Evolutionary conservation across 768 basidiomycete genomes (phyloP).

Genomic region (Naganishia vishniacii): DNA sequence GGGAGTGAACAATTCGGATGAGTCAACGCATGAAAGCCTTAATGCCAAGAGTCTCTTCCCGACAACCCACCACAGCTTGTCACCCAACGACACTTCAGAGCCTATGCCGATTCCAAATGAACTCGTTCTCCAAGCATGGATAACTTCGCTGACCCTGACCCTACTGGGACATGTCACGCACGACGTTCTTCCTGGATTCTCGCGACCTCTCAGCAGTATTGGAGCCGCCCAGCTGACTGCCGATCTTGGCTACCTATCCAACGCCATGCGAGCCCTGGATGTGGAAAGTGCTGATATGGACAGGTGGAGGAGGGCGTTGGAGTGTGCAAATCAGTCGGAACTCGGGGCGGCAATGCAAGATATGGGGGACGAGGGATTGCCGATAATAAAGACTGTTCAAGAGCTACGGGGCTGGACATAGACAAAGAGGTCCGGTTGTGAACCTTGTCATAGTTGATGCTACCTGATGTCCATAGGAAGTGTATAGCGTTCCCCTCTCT

Average conservation of each 20-base stretch:
- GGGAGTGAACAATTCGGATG: not conserved
- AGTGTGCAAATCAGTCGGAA: constrained; percentile 4
- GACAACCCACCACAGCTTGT: constrained; percentile 6
- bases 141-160: constrained; percentile 78
- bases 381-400: constrained; percentile 5
- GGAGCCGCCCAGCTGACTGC: constrained; percentile 79
- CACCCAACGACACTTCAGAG: constrained; percentile 5
- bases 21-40: not conserved
- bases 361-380: constrained; percentile 7
- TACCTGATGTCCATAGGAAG: no score
- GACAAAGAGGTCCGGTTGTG: not conserved
- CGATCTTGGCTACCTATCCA: constrained; percentile 82
- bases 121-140: constrained; percentile 81
- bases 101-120: constrained; percentile 60
- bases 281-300: constrained; percentile 77
- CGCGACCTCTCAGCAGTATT: constrained; percentile 54
- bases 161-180: constrained; percentile 68
- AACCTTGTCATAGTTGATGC: no score
- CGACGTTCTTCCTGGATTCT: constrained; percentile 66
- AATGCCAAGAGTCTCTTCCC: constrained; percentile 9
- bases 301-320: constrained; percentile 58
- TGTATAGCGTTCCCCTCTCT: no score
- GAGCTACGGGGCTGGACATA: constrained; percentile 1
- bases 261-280: constrained; percentile 83
- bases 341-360: constrained; percentile 12